Base-by-base conservation (phyloP, 805 yeast species). In the Sugiyamaella qingdaonensis region DNA sequence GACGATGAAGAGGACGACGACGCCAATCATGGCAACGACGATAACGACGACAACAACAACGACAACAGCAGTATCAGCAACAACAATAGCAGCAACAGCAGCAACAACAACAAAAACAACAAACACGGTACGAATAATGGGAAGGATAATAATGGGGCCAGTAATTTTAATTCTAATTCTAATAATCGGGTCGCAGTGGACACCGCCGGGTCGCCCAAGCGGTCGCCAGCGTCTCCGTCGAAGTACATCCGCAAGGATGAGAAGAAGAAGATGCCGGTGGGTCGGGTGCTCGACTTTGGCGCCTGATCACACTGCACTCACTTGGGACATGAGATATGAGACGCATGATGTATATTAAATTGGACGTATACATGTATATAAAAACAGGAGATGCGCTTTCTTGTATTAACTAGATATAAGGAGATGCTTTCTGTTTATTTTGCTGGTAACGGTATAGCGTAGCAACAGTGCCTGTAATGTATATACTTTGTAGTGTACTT, bases 171-270 rank as follows among this genome's bases (percentile, higher is more conserved):
- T 14, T n/a, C 21, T 16, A 33, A 31, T 37, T n/a, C 51, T 24
- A 18, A 42, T 48, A 18, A 8, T 21, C 46, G n/a, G 31, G 46
- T 18, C 48, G 32, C 32, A 33, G 42, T 32, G 31, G 27, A 14
- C 43, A 21, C 14, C 32, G 13, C 10, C 13, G 32, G 52, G 19
- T 19, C 14, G 21, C 46, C 18, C 46, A 11, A 44, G 19, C 44
- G 19, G 35, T 33, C 48, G 27, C 51, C 51, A 3, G 39, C 42
- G 4, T 55, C 58, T n/a, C 59, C 59, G 9, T 55, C 48, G 49
- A 56, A 56, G 50, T 54, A 54, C 41, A 46, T 54, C 29, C 47
- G 54, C 24, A 53, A 48, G 37, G 58, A 53, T 13, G 39, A 37
- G 16, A 44, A 46, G 18, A 52, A 51, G 8, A 39, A 53, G 34